A percentile compares a stretch with the other conserved stretches of the same genome.
Conservation (phyloP, 345 rosid species). For the Sonneratia alba region DNA sequence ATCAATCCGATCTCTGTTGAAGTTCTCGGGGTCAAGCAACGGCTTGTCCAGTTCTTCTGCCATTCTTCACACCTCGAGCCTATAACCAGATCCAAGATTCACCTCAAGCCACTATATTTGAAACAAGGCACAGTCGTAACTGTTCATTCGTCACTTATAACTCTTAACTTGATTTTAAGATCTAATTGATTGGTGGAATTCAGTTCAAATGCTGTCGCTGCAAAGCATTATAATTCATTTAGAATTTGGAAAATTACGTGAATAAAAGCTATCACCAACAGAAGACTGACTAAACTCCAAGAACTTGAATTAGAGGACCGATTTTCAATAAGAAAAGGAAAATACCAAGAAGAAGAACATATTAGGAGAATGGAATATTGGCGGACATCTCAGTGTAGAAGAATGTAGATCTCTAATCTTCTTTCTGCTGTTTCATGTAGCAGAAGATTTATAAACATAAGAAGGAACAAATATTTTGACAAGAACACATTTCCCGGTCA, state of each 20-base stretch:
- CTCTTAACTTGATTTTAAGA: background rate
- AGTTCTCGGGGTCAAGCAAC: conserved; percentile 54
- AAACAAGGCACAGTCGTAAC: background rate
- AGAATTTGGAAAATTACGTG: too few relatives aligned
- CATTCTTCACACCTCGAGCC: conserved; percentile 39
- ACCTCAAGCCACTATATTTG: background rate
- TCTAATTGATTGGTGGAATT: background rate
- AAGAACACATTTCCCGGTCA: background rate
- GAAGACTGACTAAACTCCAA: background rate
- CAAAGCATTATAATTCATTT: background rate
- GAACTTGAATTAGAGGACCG: background rate
- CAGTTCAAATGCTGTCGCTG: background rate
- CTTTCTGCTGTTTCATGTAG: too few relatives aligned
- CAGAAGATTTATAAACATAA: too few relatives aligned
- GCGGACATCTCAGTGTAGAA: background rate
- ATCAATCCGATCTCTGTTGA: conserved; percentile 55
- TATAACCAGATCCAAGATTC: background rate
- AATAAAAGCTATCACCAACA: too few relatives aligned
- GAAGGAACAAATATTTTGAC: too few relatives aligned
- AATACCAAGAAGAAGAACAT: background rate
- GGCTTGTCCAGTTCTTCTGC: conserved; percentile 63
- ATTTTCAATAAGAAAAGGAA: background rate
- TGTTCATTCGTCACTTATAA: background rate
- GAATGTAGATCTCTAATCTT: too few relatives aligned
- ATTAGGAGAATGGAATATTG: background rate